Percentiles rank a stretch among this genome's conserved stretches.
phyloP scores from a whole-genome alignment of 1,284 basidiomycete genomes.

The Clitocybe nebularis region DNA sequence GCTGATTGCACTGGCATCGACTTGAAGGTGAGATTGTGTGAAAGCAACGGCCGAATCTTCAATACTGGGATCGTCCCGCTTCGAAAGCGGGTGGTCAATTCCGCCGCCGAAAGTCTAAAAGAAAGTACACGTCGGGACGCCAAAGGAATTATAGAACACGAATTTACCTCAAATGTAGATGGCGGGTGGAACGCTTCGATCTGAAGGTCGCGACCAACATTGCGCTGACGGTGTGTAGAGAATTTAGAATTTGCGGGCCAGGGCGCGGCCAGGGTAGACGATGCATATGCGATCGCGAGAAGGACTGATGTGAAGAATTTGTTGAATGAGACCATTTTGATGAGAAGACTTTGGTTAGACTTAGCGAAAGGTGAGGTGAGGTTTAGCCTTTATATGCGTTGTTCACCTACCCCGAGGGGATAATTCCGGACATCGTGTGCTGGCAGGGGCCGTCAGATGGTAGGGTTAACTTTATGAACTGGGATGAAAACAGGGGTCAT shows the following conservation, averaged over 20 bases:
- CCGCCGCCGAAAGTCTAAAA: constrained; percentile 35
- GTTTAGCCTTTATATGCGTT: too few relatives aligned
- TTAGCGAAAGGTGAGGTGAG: too few relatives aligned
- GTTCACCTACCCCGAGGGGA: too few relatives aligned
- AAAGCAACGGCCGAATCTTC: constrained; percentile 31
- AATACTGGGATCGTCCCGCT: constrained; percentile 23
- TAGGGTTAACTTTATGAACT: too few relatives aligned
- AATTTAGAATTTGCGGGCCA: constrained; percentile 7
- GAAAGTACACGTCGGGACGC: too few relatives aligned
- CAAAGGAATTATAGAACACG: constrained; percentile 1
- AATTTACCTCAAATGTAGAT: constrained; percentile 21
- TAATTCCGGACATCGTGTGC: too few relatives aligned
- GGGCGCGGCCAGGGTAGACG: constrained; percentile 11
- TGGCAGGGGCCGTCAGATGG: too few relatives aligned
- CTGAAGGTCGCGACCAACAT: constrained; percentile 20
- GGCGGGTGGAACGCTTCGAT: constrained; percentile 24
- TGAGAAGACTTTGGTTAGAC: too few relatives aligned
- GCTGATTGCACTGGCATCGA: constrained; percentile 20
- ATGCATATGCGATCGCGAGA: constrained; percentile 18
- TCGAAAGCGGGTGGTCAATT: constrained; percentile 32
- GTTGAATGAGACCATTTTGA: constrained; percentile 12
- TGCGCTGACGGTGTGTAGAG: constrained; percentile 21
- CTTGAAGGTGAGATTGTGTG: constrained; percentile 27
- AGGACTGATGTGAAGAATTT: constrained; percentile 17
- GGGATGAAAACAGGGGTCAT: too few relatives aligned